Conservation (phyloP, 2,329 filamentous ascomycete species). For the Allantophomopsis cytisporea region DNA sequence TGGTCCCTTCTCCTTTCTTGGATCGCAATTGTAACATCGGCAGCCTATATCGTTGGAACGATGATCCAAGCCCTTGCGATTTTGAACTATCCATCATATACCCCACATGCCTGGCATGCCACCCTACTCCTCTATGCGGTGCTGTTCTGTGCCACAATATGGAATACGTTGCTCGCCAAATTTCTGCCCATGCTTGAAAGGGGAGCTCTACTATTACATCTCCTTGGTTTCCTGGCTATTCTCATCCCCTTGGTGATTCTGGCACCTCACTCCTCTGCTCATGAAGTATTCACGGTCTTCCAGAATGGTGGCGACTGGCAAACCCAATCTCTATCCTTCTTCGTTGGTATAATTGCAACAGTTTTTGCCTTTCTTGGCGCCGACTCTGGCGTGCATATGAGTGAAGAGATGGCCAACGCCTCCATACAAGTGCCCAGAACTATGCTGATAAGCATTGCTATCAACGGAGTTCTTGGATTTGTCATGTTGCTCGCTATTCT, state of each 20-base stretch:
- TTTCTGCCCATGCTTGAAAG: slow-evolving; percentile 35
- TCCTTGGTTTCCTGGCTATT: slow-evolving; percentile 23
- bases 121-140: slow-evolving; percentile 33
- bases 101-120: slow-evolving; percentile 29
- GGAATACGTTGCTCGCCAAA: slow-evolving; percentile 33
- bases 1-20: slow-evolving; percentile 36
- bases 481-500: slow-evolving; percentile 41
- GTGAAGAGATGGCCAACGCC: slow-evolving; percentile 32
- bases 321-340: slow-evolving; percentile 28
- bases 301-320: slow-evolving; percentile 30
- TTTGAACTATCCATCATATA: slow-evolving; percentile 24
- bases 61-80: slow-evolving; percentile 31
- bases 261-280: slow-evolving; percentile 13
- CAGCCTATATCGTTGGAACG: slow-evolving; percentile 28
- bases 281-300: slow-evolving; percentile 28
- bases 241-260: slow-evolving; percentile 21
- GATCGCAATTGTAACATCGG: slow-evolving; percentile 22
- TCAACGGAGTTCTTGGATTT: slow-evolving; percentile 39
- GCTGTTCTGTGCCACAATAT: slow-evolving; percentile 27
- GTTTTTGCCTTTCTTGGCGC: slow-evolving; percentile 22
- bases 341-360: slow-evolving; percentile 25
- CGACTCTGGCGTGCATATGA: slow-evolving; percentile 15
- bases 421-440: slow-evolving; percentile 33
- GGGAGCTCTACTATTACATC: slow-evolving; percentile 32
- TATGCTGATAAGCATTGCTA: slow-evolving; percentile 30